These are phyloP conservation scores for Serendipita sp. DNA, from an alignment of 768 basidiomycete species.

Conservation along the genomic window DNA sequence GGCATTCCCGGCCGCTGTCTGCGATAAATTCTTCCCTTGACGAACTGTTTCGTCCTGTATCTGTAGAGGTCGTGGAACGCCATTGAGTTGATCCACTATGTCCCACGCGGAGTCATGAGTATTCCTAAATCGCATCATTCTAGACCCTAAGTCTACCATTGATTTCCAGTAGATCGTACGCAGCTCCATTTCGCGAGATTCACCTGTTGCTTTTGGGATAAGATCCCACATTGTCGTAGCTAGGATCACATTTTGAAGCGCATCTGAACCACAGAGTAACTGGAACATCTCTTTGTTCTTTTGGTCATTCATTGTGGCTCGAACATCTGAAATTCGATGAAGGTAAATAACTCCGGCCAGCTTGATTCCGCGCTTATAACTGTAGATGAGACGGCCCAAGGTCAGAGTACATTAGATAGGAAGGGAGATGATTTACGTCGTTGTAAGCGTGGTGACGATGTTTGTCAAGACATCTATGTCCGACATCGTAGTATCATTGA, in stretches of 20 bases:
- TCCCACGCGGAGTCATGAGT: conserved; percentile 17
- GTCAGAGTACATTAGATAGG: background rate
- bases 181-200: conserved; percentile 31
- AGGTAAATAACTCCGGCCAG: conserved; percentile 25
- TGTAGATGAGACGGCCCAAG: conserved; percentile 8
- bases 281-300: conserved; percentile 37
- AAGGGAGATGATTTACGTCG: background rate
- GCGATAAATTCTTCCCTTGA: background rate
- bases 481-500: conserved; percentile 14
- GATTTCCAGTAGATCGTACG: conserved; percentile 34
- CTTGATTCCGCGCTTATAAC: conserved; percentile 16
- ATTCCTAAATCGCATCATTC: conserved; percentile 14
- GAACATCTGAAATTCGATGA: conserved; percentile 26
- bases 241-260: conserved; percentile 34
- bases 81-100: conserved; percentile 15
- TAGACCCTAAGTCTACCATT: conserved; percentile 33
- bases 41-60: no score
- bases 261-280: conserved; percentile 34
- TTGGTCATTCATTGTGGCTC: conserved; percentile 21
- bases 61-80: background rate
- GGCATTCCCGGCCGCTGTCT: background rate
- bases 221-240: conserved; percentile 40
- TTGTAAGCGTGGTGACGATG: conserved; percentile 13
- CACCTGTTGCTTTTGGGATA: conserved; percentile 16
- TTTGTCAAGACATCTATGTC: conserved; percentile 16